Evolutionary conservation across 2,329 filamentous ascomycete species (phyloP).

Genomic region (Volutella citrinella): DNA sequence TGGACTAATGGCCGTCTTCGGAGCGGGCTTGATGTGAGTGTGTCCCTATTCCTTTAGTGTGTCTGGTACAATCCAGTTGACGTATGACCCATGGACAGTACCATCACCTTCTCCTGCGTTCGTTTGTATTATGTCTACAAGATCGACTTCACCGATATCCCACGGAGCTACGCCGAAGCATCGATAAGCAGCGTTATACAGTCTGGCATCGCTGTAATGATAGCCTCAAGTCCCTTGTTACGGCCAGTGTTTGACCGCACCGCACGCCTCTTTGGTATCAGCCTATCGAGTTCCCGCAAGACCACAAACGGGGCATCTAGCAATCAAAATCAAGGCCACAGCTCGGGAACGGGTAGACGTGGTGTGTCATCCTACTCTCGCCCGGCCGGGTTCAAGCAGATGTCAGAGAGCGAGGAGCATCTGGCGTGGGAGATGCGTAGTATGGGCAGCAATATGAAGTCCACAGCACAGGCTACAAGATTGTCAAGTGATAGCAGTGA

Average conservation of each 20-base stretch:
- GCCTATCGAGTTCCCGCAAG: constrained; percentile 1
- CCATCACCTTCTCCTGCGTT: constrained; percentile 12
- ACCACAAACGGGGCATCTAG: neutral
- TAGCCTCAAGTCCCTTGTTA: constrained; percentile 11
- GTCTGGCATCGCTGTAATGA: constrained; percentile 8
- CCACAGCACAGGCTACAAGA: neutral
- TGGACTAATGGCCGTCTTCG: constrained; percentile 7
- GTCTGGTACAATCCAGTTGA: too few species aligned
- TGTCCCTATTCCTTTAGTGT: too few species aligned
- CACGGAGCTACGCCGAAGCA: constrained; percentile 5
- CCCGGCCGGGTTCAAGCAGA: neutral
- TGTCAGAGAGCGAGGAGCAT: constrained; percentile 11
- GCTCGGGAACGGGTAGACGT: neutral
- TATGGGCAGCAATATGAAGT: neutral
- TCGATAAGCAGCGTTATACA: constrained; percentile 9
- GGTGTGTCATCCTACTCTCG: neutral
- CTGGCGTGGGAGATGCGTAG: constrained; percentile 8
- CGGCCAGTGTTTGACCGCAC: constrained; percentile 9
- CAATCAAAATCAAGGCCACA: neutral
- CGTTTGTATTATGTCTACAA: constrained; percentile 11
- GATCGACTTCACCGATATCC: constrained; percentile 11
- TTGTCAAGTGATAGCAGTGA: neutral
- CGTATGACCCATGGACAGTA: too few species aligned
- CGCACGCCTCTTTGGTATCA: constrained; percentile 3
- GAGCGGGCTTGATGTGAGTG: constrained; percentile 8